Base-by-base conservation (phyloP, 352 stramenopile genomes). In the Globisporangium emineosum region DNA sequence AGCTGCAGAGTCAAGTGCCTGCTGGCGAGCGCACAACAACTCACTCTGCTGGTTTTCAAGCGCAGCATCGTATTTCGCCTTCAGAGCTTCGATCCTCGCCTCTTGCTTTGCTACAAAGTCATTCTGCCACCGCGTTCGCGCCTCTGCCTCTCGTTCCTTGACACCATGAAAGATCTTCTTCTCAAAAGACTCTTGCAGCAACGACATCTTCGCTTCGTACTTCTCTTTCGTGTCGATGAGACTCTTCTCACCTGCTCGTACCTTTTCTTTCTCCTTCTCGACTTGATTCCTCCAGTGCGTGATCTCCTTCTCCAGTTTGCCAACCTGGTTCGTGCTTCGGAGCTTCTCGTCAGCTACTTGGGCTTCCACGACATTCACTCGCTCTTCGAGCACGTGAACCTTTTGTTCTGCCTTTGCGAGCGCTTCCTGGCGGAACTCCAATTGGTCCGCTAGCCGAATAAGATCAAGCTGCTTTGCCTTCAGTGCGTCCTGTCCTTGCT, bases 61-160 rank as follows among this genome's bases (percentile, higher is more conserved):
- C 25, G 78, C 79, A 25, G 67, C 69, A 50, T 92, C 83, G 52
- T 90, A 92, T 57, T 92, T 92, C 10, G 66, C 68, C 35, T 90
- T 92, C 0, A 92, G 57, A 12, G 79, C 65, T 29, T 92, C 78
- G 13, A 92, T 83, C 1, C 78, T 64, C 1, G 81, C 79, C n/a
- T 92, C 83, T 70, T 92, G 83, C 45, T 86, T 83, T 2, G 77
- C 70, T 4, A 79, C 72, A 58, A 90, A 88, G 2, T 90, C 79
- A 29, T 88, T 89, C 35, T 92, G 78, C 83, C 83, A 92, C 2
- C 76, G 69, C 3, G 72, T 83, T 17, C 70, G 78, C 51, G 76
- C 78, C 29, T 92, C 81, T 0, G 88, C 53, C 52, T 90, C 83
- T 27, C 81, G 74, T 52, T 89, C 79, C 51, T 82, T 78, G 0